A percentile compares a stretch with the other conserved stretches of the same genome.
Evolutionary conservation across 1,284 basidiomycete species (phyloP).

Genomic region (Schizophyllum commune): DNA sequence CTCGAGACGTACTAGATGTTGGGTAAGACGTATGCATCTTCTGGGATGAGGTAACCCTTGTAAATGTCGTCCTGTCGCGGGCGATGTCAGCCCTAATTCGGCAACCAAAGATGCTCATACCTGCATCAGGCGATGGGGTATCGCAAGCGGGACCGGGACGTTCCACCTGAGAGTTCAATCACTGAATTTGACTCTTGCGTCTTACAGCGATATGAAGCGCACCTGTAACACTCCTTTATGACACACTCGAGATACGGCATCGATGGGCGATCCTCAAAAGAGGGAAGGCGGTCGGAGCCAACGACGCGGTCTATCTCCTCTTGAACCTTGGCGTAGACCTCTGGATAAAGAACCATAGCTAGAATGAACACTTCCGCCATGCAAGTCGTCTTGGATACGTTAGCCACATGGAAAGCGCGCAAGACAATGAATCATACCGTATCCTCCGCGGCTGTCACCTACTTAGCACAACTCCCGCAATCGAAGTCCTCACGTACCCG

Average conservation of each 20-base stretch:
- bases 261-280: not conserved
- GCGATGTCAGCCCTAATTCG: not conserved
- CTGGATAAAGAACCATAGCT: constrained; percentile 1
- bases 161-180: not conserved
- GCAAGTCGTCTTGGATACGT: not conserved
- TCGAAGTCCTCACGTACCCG: not conserved
- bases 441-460: not conserved
- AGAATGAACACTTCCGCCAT: not conserved
- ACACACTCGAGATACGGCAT: not conserved
- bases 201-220: not conserved
- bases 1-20: constrained; percentile 19
- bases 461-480: not conserved
- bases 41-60: constrained; percentile 20
- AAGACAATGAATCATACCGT: not conserved
- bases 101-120: not conserved
- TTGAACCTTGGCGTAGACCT: not conserved
- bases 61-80: constrained; percentile 14
- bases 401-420: not conserved
- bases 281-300: constrained; percentile 1
- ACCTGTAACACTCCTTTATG: not conserved
- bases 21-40: constrained; percentile 17
- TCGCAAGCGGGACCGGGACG: not conserved
- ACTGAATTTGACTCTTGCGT: not conserved
- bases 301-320: constrained; percentile 1
- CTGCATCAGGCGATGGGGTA: not conserved